A percentile compares a stretch with the other conserved stretches of the same genome.
Conservation (phyloP, 2,329 filamentous ascomycete species). For the Pezicula rhizophila region DNA sequence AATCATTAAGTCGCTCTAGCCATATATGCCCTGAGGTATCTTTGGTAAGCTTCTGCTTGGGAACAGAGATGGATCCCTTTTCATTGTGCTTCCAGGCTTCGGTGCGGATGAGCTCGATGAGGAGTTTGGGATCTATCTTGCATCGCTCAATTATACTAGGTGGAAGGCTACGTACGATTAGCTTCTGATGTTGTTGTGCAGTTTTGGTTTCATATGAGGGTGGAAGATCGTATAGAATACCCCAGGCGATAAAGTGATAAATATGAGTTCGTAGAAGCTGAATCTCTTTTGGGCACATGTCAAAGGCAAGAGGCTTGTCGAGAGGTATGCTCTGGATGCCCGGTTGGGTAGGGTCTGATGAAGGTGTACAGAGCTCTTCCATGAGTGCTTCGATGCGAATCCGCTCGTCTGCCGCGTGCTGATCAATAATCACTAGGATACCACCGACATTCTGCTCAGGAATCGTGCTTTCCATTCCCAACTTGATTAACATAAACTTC, state of each 20-base stretch:
- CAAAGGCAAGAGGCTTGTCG: constrained; percentile 54
- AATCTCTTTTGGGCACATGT: constrained; percentile 56
- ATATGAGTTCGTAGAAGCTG: constrained; percentile 48
- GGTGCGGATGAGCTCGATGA: constrained; percentile 67
- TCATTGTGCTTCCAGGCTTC: constrained; percentile 60
- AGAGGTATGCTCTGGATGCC: constrained; percentile 32
- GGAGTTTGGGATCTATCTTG: constrained; percentile 60
- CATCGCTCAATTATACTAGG: constrained; percentile 71
- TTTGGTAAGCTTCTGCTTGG: not conserved
- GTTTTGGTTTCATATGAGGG: not conserved
- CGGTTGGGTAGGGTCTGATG: constrained; percentile 2
- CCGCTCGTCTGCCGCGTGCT: constrained; percentile 92
- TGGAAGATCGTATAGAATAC: constrained; percentile 46
- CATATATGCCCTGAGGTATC: constrained; percentile 35
- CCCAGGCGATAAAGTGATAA: constrained; percentile 65
- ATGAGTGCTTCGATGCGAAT: constrained; percentile 73
- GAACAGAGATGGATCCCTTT: not conserved
- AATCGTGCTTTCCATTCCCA: constrained; percentile 24
- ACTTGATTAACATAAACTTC: constrained; percentile 77
- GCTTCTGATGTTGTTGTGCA: constrained; percentile 2
- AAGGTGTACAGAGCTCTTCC: constrained; percentile 40
- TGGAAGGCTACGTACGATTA: constrained; percentile 58
- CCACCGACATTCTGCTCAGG: constrained; percentile 9
- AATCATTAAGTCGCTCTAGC: constrained; percentile 58
- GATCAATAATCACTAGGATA: constrained; percentile 73